Percentiles rank a stretch among this genome's conserved stretches.
These are phyloP conservation scores for Sarocladium strictum DNA, from an alignment of 2,329 filamentous ascomycete genomes.

Conservation along the genomic window DNA sequence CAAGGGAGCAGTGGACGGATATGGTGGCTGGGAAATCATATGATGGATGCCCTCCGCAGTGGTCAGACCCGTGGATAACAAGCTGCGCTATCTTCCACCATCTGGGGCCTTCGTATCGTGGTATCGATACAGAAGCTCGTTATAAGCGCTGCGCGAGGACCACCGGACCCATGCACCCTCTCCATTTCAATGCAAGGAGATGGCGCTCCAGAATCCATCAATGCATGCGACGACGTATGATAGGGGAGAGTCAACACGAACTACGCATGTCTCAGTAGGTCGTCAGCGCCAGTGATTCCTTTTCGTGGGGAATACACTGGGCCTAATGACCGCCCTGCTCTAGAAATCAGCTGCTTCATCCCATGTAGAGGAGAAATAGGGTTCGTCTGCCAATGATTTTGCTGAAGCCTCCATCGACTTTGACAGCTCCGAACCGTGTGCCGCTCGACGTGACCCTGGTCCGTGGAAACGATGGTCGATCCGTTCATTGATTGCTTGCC, in stretches of 20 bases:
- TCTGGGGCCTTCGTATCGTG: no score
- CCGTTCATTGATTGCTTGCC: background rate
- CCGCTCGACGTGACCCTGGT: background rate
- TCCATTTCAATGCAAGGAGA: constrained; percentile 1
- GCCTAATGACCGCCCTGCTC: background rate
- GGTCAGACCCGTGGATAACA: no score
- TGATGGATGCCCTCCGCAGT: no score
- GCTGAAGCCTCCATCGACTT: background rate
- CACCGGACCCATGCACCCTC: background rate
- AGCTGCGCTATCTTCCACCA: no score
- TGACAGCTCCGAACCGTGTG: constrained; percentile 7
- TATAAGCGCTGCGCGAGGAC: no score
- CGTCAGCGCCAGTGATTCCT: background rate
- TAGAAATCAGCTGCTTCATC: background rate
- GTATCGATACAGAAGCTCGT: no score
- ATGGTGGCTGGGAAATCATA: no score
- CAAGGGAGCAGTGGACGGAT: no score
- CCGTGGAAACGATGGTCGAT: background rate
- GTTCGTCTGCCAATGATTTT: background rate
- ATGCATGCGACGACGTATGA: no score
- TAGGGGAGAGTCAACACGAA: no score
- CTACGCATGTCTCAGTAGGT: background rate
- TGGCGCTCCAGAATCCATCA: no score
- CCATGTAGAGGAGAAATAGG: background rate
- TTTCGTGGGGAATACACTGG: background rate